Base-by-base conservation (phyloP, 768 basidiomycete genomes). In the Kwoniella europaea region DNA sequence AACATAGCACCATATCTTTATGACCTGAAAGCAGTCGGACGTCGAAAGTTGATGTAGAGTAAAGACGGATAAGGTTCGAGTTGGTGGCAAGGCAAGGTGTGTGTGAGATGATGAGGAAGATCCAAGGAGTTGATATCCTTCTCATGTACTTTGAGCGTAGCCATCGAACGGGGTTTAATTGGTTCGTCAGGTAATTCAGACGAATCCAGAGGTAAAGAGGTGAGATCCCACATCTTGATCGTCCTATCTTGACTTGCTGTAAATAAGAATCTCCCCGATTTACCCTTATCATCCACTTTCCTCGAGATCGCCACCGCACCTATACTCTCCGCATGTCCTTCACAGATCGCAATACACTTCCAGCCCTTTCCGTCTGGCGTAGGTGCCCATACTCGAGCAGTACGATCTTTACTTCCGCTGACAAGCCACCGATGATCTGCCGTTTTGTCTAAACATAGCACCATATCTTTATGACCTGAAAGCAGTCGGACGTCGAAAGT, bases 101-200 rank as follows among this genome's bases (percentile, higher is more conserved):
- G 89, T 87, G 81, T 94, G 92, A 22, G 65, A 64, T 56, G 61
- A 63, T 6, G 78, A 35, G 1, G 80, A 78, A 98, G 86, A 82
- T 98, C 97, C 52, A 99, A 87, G 67, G 94, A 90, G 83, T 99
- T 99, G 85, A 99, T 98, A 84, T 98, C 97, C 85, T 98, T 98
- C 65, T 98, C 97, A 84, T 98, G 97, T 13, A 94, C 93, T 82
- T 91, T 92, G 61, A 90, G 88, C 13, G 97, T 98, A 43, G 88
- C 87, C 43, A 98, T 86, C 72, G 93, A 93, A 79, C 88, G 89
- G 80, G 90, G 91, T 69, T 88, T 89, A 18, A 69, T 56, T 15
- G 80, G 68, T n/a, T 85, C 61, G 1, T 87, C 84, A 3, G 90
- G 84, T 15, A 85, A 80, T 0, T 88, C 85, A 35, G 72, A 55